Base-by-base conservation (phyloP, 768 basidiomycete genomes). In the Neoboletus magnificus region DNA sequence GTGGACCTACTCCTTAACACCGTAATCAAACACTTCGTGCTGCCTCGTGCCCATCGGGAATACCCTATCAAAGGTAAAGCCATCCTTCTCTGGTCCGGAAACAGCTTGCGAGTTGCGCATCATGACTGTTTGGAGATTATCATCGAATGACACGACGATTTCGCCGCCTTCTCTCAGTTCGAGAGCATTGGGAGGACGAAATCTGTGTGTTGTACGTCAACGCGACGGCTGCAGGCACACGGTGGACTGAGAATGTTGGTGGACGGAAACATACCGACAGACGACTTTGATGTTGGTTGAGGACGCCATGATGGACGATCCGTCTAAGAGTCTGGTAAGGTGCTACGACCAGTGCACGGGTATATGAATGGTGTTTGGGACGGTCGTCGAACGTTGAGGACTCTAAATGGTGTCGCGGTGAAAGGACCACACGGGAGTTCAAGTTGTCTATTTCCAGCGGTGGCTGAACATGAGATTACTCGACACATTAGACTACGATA, bases 211-310 rank as follows among this genome's bases (percentile, higher is more conserved):
- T 23, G 56, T 50, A 29, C 1, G 23, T 66, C 37, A 56, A 54
- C 23, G 45, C 16, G 58, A 58, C 32, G 53, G 39, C 16, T n/a
- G 25, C 9, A 33, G 20, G 18, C 25, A 40, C 36, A 46, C 37
- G 54, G 44, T 42, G 33, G 52, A 65, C 5, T 32, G 35, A 22
- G 45, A 32, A 20, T 18, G 30, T 35, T 36, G 46, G 54, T 49
- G 56, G 46, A 37, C n/a, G 57, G 41, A 43, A 48, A 75, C 93
- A 63, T 64, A 95, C 96, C 96, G 93, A 82, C 96, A 98, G 62
- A 99, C 93, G 69, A 99, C 97, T 80, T 98, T 96, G 82, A 96
- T 94, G 72, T 95, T 95, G 62, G 86, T 93, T 59, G 78, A 77
- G 62, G 86, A 82, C 69, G 86, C 86, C 76, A 87, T 84, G 77